phyloP scores from a whole-genome alignment of 441 rosid species.

The Pelargonium cotyledonis region DNA sequence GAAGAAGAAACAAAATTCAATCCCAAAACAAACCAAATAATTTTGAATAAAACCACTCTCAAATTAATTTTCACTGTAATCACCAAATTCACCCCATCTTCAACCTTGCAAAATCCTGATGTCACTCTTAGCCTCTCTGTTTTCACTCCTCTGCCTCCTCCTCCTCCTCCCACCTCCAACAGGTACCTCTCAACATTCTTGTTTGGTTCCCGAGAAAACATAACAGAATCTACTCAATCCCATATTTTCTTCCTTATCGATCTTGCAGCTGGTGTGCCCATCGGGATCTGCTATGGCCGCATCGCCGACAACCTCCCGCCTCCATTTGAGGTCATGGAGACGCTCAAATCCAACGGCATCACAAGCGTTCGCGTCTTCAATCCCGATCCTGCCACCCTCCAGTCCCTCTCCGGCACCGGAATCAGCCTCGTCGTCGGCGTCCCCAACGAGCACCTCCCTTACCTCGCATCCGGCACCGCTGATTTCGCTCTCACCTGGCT shows the following conservation, averaged over 20 bases:
- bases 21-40: not conserved
- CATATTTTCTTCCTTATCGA: not conserved
- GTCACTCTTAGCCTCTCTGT: not conserved
- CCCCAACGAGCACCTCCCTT: slow-evolving; percentile 37
- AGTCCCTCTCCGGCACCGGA: slow-evolving; percentile 32
- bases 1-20: too few relatives aligned
- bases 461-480: slow-evolving; percentile 23
- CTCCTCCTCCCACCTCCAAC: too few relatives aligned
- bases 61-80: not conserved
- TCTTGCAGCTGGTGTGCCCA: slow-evolving; percentile 26
- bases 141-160: not conserved
- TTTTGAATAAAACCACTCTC: not conserved
- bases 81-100: not conserved
- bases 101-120: not conserved
- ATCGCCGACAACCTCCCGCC: slow-evolving; percentile 37
- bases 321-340: slow-evolving; percentile 13
- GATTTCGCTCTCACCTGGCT: slow-evolving; percentile 32
- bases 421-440: slow-evolving; percentile 32
- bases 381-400: slow-evolving; percentile 23
- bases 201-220: not conserved
- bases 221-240: not conserved
- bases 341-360: slow-evolving; percentile 32
- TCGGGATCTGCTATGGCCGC: slow-evolving; percentile 35
- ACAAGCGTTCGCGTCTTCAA: slow-evolving; percentile 33
- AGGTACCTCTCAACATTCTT: not conserved